Evolutionary conservation across 2,329 filamentous ascomycete species (phyloP).

Genomic region (Aspergillus sp.): DNA sequence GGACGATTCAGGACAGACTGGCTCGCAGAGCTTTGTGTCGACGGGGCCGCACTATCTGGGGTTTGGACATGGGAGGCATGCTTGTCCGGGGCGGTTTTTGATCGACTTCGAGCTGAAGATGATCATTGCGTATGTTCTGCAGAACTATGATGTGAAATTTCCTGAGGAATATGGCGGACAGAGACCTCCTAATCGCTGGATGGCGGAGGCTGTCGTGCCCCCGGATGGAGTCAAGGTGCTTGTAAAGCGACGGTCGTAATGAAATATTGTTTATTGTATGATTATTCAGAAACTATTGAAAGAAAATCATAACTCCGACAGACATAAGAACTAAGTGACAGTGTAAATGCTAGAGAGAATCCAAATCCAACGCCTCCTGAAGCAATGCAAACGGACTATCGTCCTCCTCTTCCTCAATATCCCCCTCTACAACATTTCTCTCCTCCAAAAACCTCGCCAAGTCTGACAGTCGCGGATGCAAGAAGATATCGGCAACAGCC

Average conservation of each 20-base stretch:
- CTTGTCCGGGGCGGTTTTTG: constrained; percentile 9
- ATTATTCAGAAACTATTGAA: too few relatives aligned
- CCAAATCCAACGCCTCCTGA: background rate
- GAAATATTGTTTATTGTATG: too few relatives aligned
- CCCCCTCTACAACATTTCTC: background rate
- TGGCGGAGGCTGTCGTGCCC: constrained; percentile 11
- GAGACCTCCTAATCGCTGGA: constrained; percentile 15
- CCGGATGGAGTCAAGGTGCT: constrained; percentile 6
- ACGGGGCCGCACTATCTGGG: constrained; percentile 8
- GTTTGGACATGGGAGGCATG: constrained; percentile 9
- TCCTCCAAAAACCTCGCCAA: background rate
- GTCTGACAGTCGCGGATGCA: background rate
- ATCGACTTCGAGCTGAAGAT: constrained; percentile 17
- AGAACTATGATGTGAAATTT: constrained; percentile 9
- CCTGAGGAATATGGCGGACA: constrained; percentile 11
- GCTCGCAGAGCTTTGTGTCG: constrained; percentile 12
- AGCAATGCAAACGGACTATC: background rate
- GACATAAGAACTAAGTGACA: too few relatives aligned
- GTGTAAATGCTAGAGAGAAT: background rate
- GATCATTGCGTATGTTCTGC: constrained; percentile 14
- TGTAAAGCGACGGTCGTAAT: background rate
- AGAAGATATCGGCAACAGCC: background rate
- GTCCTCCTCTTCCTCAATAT: background rate
- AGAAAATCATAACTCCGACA: too few relatives aligned
- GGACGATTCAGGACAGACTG: background rate